phyloP scores from a whole-genome alignment of 2,329 filamentous ascomycete genomes.

The Cyphellophora attinorum region DNA sequence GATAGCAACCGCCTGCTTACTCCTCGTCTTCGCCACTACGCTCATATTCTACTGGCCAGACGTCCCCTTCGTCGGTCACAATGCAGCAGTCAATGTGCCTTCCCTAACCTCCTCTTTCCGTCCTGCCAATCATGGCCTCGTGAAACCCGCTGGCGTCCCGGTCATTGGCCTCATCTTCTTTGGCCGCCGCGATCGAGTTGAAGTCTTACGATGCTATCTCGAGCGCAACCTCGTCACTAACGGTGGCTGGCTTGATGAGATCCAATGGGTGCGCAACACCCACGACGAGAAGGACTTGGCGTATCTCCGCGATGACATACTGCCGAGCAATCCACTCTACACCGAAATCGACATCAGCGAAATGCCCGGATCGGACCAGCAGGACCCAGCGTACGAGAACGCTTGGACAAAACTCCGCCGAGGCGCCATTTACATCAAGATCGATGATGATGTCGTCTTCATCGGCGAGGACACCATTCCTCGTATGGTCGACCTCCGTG shows the following conservation, averaged over 20 bases:
- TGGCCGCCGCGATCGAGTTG: conserved; percentile 34
- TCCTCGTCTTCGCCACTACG: no score
- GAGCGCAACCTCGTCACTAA: conserved; percentile 35
- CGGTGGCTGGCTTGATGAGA: conserved; percentile 35
- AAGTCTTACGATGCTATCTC: conserved; percentile 39
- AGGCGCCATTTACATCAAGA: conserved; percentile 32
- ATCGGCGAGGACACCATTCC: conserved; percentile 40
- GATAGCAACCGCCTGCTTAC: no score
- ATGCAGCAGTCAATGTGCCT: no score
- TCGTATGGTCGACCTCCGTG: conserved; percentile 43
- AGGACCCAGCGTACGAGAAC: conserved; percentile 15
- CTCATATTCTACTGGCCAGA: no score
- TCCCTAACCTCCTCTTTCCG: no score
- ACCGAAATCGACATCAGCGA: conserved; percentile 27
- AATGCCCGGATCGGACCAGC: conserved; percentile 24
- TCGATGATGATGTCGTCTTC: conserved; percentile 37
- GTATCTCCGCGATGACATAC: conserved; percentile 30
- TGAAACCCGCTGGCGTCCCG: conserved; percentile 7
- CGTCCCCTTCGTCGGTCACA: no score
- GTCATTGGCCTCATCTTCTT: conserved; percentile 38
- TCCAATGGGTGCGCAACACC: conserved; percentile 36
- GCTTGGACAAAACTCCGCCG: conserved; percentile 17
- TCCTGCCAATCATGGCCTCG: no score
- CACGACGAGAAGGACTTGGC: conserved; percentile 28
- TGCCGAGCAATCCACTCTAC: conserved; percentile 27